Evolutionary conservation across 257 asterid species (phyloP), one percentile per base, ranked within the genome.

Genomic region (Sherardia arvensis): DNA sequence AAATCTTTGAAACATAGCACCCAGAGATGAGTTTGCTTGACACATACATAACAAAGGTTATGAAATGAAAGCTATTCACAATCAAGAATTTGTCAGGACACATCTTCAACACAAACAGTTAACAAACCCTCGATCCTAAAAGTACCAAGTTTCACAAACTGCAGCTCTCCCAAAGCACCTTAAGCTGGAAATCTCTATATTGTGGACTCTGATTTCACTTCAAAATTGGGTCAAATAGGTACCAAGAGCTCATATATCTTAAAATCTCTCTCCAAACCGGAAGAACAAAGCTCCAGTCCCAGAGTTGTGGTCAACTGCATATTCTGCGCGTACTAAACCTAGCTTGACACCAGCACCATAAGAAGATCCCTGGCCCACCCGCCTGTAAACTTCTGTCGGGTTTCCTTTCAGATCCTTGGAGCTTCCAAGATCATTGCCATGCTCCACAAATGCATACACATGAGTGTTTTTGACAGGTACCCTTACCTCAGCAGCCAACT

Each of bases 211-310:
- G 47, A 34, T 18, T 49, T 22, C 54, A 68, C 74, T 62, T 53
- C 18, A 21, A 36, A 53, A 32, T 21, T 33, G 26, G 34, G 53
- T n/a, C 68, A 26, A 30, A 28, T 17, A 21, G 26, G 53, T 29
- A 30, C n/a, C 54, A n/a, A 2, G n/a, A 11, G 28, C 14, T 28
- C 18, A n/a, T 23, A 23, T 27, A 29, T 25, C 55, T 82, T 73
- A 92, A 78, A 93, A 93, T 74, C 99, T 87, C 81, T 93, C 99
- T 47, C 99, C 99, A 72, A 90, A 90, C 55, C 96, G 77, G 84
- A 93, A 90, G 83, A 93, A 93, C 65, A 90, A 1, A 1, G 96
- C 84, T 17, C 99, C 99, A 3, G 94, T 84, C 49, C 97, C 95
- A 40, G 99, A 84, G 79, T 93, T 90, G 71, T 81, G 85, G 73